These are phyloP conservation scores for Lepidium campestre DNA, from an alignment of 441 rosid species.

Conservation along the genomic window DNA sequence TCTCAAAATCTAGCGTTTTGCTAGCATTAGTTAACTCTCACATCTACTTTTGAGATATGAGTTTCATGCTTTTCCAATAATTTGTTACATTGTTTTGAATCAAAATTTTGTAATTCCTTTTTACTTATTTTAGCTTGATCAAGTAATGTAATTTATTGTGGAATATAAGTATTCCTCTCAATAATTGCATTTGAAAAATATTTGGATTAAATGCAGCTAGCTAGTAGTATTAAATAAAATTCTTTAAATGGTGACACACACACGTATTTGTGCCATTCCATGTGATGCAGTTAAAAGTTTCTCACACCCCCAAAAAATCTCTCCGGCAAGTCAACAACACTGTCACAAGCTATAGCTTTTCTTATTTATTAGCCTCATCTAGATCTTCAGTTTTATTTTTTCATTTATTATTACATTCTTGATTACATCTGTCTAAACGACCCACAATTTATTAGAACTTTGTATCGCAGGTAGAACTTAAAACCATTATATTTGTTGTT, in stretches of 20 bases:
- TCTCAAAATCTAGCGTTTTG: too few species aligned
- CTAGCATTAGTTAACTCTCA: too few species aligned
- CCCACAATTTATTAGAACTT: not conserved
- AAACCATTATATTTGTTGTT: too few species aligned
- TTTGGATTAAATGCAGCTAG: slow-evolving; percentile 17
- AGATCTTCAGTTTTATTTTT: not conserved
- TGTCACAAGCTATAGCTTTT: slow-evolving; percentile 24
- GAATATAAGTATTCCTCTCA: slow-evolving; percentile 3
- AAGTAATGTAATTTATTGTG: not conserved
- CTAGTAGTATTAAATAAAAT: not conserved
- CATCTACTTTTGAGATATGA: too few species aligned
- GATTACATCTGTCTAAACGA: not conserved
- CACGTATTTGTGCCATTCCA: slow-evolving; percentile 20
- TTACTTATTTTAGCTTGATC: not conserved
- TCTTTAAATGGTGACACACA: slow-evolving; percentile 4
- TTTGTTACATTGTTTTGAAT: too few species aligned
- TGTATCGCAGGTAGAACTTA: not conserved
- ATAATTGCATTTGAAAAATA: slow-evolving; percentile 10
- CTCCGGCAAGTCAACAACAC: slow-evolving; percentile 19
- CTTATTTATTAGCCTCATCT: slow-evolving; percentile 23
- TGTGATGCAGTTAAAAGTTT: slow-evolving; percentile 17
- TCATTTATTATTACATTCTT: slow-evolving; percentile 12
- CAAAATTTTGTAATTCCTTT: too few species aligned
- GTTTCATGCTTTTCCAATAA: too few species aligned
- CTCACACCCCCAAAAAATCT: not conserved